Percentiles rank a stretch among this genome's conserved stretches.
Evolutionary conservation across 2,329 filamentous ascomycete genomes (phyloP).

Genomic region (Fusarium coffeatum): DNA sequence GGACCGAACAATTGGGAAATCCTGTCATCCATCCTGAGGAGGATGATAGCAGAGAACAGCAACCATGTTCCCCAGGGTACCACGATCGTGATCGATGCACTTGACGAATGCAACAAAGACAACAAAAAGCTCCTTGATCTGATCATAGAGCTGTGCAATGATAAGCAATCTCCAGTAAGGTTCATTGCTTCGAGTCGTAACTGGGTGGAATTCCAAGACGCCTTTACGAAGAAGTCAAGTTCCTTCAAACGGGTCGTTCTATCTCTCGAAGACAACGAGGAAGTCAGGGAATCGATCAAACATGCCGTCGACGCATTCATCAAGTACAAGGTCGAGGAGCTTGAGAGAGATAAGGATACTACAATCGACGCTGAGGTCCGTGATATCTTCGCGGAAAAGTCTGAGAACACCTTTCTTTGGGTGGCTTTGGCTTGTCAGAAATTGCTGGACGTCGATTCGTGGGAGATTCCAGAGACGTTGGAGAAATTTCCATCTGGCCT

Average conservation of each 20-base stretch:
- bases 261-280: not conserved
- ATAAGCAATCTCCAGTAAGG: not conserved
- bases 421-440: not conserved
- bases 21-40: not conserved
- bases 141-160: not conserved
- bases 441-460: not conserved
- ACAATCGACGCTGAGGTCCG: not conserved
- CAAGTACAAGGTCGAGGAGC: not conserved
- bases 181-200: not conserved
- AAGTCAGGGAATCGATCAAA: not conserved
- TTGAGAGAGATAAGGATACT: not conserved
- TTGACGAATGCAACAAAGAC: not conserved
- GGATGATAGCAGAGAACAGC: not conserved
- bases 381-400: not conserved
- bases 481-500: not conserved
- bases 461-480: rapidly evolving
- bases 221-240: not conserved
- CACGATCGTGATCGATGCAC: not conserved
- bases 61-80: not conserved
- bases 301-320: not conserved
- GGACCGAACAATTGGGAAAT: not conserved
- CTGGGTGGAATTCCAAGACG: not conserved
- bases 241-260: not conserved
- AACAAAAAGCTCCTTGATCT: not conserved
- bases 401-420: not conserved